These are phyloP conservation scores for Pinus tabuliformis DNA, from an alignment of 75 land plant genomes.

Conservation along the genomic window DNA sequence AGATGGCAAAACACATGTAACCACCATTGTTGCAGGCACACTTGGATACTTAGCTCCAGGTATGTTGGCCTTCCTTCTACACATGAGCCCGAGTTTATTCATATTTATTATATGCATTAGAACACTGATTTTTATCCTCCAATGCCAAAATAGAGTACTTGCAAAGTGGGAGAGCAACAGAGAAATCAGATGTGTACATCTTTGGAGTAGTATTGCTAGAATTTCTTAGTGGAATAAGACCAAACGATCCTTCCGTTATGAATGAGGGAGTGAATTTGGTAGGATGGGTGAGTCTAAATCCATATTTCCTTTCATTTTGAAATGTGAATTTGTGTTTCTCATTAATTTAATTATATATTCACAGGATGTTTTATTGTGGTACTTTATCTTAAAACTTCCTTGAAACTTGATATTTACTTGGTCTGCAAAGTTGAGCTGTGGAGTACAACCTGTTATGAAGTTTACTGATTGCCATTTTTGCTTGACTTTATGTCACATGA, in stretches of 20 bases:
- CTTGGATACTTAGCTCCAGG: conserved; percentile 98
- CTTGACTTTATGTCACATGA: background rate
- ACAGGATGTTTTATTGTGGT: background rate
- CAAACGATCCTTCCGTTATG: conserved; percentile 78
- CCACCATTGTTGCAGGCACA: conserved; percentile 94
- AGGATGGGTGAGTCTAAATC: conserved; percentile 70
- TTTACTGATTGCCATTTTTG: background rate
- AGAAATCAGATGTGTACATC: conserved; percentile 94
- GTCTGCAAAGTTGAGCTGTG: background rate
- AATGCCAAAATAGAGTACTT: conserved; percentile 68
- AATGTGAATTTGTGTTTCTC: background rate
- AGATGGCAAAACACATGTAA: conserved; percentile 84
- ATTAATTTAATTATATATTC: background rate
- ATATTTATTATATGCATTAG: background rate
- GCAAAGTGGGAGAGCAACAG: conserved; percentile 88
- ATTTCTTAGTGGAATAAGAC: conserved; percentile 90
- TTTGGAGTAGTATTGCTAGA: conserved; percentile 92
- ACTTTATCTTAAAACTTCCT: background rate
- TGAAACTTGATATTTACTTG: background rate
- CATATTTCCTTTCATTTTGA: background rate
- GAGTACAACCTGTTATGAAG: background rate
- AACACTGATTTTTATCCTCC: background rate
- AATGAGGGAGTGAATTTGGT: conserved; percentile 81
- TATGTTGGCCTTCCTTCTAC: conserved; percentile 12
- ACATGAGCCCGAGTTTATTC: background rate